Percentiles rank a stretch among this genome's conserved stretches.
phyloP scores from a whole-genome alignment of 202 grass and related monocot species.

The Elaeis oleifera region DNA sequence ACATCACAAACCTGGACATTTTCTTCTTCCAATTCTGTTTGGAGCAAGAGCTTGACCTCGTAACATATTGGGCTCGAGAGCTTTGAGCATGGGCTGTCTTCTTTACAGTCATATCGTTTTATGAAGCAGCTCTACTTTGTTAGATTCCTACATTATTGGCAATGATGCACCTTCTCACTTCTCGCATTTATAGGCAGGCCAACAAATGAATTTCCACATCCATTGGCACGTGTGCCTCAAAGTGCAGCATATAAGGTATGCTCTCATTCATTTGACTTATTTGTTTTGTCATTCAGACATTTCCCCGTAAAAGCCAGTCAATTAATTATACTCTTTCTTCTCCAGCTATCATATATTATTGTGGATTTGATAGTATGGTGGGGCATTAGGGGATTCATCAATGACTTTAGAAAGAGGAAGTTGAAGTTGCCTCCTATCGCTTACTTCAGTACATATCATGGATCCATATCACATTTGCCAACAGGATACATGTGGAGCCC shows the following conservation, averaged over 20 bases:
- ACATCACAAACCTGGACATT: no score
- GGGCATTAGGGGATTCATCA: slow-evolving; percentile 94
- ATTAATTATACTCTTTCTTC: slow-evolving; percentile 20
- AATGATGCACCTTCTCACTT: slow-evolving; percentile 31
- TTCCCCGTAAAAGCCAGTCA: slow-evolving; percentile 5
- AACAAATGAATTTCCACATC: slow-evolving; percentile 98
- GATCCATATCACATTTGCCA: slow-evolving; percentile 99
- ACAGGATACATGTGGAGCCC: slow-evolving; percentile 98
- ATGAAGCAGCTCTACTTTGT: slow-evolving; percentile 6
- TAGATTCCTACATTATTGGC: neutral
- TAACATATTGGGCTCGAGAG: no score
- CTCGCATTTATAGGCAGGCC: slow-evolving; percentile 81
- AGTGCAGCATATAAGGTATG: slow-evolving; percentile 76
- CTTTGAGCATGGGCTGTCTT: no score
- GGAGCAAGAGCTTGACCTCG: no score
- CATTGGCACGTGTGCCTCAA: slow-evolving; percentile 78
- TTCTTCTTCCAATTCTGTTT: no score
- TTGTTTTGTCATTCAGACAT: slow-evolving; percentile 1
- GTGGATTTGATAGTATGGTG: slow-evolving; percentile 93
- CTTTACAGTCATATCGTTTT: no score
- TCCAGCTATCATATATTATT: slow-evolving; percentile 89
- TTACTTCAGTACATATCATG: slow-evolving; percentile 97
- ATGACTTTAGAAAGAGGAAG: slow-evolving; percentile 90
- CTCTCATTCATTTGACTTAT: slow-evolving; percentile 10
- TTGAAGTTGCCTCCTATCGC: slow-evolving; percentile 86